Evolutionary conservation across 192 early-diverging fungal genomes (phyloP).

Genomic region (Endogone sp.): DNA sequence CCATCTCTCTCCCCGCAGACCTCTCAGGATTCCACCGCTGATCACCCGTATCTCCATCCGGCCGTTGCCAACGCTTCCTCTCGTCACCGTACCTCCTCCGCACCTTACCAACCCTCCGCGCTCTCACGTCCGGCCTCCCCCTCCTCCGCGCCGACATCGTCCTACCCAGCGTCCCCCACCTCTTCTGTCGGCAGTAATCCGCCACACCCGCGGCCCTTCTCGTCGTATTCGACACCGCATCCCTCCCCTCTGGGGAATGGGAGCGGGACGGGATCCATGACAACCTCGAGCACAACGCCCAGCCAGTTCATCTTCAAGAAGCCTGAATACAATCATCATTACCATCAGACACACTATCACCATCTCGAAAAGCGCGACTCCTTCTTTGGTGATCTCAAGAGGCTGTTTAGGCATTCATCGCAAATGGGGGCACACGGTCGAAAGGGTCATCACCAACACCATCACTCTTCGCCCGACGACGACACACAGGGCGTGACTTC

Average conservation of each 20-base stretch:
- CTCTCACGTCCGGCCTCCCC: no score
- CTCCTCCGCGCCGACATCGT: neutral
- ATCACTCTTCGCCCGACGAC: conserved; percentile 5
- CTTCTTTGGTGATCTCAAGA: conserved; percentile 47
- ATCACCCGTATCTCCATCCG: no score
- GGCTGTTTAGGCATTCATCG: conserved; percentile 31
- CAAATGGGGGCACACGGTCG: no score
- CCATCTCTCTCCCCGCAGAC: no score
- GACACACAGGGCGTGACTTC: conserved; percentile 9
- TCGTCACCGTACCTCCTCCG: no score
- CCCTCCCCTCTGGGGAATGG: no score
- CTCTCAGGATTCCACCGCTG: no score
- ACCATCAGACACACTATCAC: conserved; percentile 34
- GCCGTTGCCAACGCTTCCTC: no score
- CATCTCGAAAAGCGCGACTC: conserved; percentile 30
- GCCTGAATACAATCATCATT: conserved; percentile 33
- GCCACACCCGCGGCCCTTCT: no score
- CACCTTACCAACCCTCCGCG: no score
- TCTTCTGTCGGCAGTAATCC: conserved; percentile 7
- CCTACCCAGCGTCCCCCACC: conserved; percentile 25
- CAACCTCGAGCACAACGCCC: conserved; percentile 26
- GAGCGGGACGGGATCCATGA: no score
- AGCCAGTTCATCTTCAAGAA: conserved; percentile 36
- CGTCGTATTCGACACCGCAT: no score
- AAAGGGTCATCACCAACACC: neutral